Conservation (phyloP, 163 green algal species). For the Botryococcus braunii region DNA sequence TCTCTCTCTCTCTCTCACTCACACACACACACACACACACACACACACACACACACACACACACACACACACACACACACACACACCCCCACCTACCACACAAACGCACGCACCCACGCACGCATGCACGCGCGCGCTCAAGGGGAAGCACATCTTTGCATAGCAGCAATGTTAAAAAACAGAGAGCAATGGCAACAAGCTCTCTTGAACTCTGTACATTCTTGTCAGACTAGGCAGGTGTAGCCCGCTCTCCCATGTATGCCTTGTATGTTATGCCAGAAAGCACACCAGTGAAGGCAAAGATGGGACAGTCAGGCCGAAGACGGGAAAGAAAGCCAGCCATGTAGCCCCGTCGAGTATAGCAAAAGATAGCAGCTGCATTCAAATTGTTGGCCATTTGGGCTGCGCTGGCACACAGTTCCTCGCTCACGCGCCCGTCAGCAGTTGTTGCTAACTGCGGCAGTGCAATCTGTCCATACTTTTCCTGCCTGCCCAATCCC, state of each 20-base stretch:
- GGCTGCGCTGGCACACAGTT: constrained; percentile 49
- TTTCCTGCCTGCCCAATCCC: constrained; percentile 30
- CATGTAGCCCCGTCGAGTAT: constrained; percentile 70
- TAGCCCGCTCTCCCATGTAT: no score
- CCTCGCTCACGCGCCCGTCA: constrained; percentile 41
- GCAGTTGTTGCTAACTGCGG: constrained; percentile 21
- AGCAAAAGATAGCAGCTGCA: constrained; percentile 70
- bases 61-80: no score
- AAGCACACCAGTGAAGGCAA: constrained; percentile 71
- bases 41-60: no score
- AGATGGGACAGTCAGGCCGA: constrained; percentile 75
- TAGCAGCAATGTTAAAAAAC: no score
- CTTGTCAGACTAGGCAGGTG: no score
- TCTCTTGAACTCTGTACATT: no score
- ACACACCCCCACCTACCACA: no score
- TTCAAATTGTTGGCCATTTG: constrained; percentile 53
- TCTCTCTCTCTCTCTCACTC: no score
- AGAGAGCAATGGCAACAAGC: no score
- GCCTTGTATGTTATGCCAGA: not conserved
- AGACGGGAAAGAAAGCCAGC: constrained; percentile 62
- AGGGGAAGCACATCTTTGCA: no score
- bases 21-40: no score
- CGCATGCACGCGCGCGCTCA: not conserved
- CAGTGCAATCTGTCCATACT: constrained; percentile 44
- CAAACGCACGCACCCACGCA: no score